Evolutionary conservation across 1,284 basidiomycete genomes (phyloP).

Genomic region (Cystobasidiaceae sp.): DNA sequence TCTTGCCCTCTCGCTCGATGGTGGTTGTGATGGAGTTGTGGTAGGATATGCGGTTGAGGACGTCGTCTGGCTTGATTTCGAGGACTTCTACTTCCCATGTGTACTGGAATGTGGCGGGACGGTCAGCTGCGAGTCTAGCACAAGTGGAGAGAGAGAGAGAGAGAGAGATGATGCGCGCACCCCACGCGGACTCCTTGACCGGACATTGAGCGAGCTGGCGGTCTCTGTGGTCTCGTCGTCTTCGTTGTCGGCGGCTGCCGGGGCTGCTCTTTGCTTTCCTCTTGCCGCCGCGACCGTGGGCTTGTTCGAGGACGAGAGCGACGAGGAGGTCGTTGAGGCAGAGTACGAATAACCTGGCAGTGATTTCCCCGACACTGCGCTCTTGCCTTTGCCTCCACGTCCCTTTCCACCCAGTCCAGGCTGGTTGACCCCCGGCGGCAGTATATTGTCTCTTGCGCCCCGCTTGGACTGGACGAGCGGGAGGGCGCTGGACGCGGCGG

Average conservation of each 20-base stretch:
- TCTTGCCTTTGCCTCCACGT: background rate
- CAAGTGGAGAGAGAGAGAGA: background rate
- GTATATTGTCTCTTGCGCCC: conserved; percentile 7
- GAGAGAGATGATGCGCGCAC: background rate
- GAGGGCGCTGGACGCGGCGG: background rate
- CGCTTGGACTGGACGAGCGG: conserved; percentile 5
- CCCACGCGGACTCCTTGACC: conserved; percentile 11
- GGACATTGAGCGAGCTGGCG: background rate
- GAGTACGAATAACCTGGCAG: too few relatives aligned
- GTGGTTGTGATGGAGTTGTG: conserved; percentile 10
- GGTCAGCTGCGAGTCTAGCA: background rate
- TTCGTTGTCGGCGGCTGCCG: background rate
- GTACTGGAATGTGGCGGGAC: background rate
- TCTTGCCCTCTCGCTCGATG: conserved; percentile 28
- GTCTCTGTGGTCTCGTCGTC: background rate
- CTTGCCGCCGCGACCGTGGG: background rate
- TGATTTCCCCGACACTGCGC: too few relatives aligned
- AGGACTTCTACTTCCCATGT: conserved; percentile 21
- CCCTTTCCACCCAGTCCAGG: background rate
- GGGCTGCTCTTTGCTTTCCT: background rate
- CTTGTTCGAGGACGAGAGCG: too few relatives aligned
- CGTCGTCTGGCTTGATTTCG: conserved; percentile 17
- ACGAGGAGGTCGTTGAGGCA: too few relatives aligned
- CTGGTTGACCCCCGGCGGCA: background rate
- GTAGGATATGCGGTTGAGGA: background rate